phyloP scores from a whole-genome alignment of 139 green algal species.

The Chlorella sp. region DNA sequence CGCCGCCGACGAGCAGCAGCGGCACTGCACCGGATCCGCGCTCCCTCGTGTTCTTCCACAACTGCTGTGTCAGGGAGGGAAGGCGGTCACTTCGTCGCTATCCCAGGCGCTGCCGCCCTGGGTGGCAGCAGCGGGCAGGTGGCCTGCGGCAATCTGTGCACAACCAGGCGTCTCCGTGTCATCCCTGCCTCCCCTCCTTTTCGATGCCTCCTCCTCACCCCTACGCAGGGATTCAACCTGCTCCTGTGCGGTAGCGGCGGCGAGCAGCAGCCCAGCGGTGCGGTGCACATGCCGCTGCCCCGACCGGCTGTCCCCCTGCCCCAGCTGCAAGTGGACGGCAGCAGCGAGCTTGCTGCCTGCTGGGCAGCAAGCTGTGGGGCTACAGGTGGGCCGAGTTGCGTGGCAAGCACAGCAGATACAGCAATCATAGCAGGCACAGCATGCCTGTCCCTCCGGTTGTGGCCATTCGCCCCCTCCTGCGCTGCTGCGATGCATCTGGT shows the following conservation, averaged over 20 bases:
- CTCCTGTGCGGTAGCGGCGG: background rate
- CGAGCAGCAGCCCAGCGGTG: background rate
- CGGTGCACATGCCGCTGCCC: background rate
- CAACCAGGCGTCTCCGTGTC: background rate
- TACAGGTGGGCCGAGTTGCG: background rate
- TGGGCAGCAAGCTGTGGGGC: constrained; percentile 13
- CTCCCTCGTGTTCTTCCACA: background rate
- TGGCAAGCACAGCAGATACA: background rate
- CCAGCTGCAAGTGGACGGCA: background rate
- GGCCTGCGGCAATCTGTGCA: background rate
- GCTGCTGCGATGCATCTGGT: too few species aligned
- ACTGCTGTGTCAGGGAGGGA: background rate
- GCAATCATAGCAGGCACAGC: background rate
- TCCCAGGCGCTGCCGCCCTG: too few species aligned
- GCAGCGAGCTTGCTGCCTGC: constrained; percentile 15
- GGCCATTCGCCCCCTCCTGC: too few species aligned
- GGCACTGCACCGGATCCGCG: too few species aligned
- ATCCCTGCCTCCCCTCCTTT: background rate
- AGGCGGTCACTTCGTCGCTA: too few species aligned
- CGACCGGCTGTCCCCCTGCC: background rate
- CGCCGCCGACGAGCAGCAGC: background rate
- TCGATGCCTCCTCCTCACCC: background rate
- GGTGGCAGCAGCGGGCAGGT: too few species aligned
- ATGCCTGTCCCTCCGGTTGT: background rate
- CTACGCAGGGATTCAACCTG: background rate